Base-by-base conservation (phyloP, 805 yeast genomes). In the Torulaspora maleeae region DNA sequence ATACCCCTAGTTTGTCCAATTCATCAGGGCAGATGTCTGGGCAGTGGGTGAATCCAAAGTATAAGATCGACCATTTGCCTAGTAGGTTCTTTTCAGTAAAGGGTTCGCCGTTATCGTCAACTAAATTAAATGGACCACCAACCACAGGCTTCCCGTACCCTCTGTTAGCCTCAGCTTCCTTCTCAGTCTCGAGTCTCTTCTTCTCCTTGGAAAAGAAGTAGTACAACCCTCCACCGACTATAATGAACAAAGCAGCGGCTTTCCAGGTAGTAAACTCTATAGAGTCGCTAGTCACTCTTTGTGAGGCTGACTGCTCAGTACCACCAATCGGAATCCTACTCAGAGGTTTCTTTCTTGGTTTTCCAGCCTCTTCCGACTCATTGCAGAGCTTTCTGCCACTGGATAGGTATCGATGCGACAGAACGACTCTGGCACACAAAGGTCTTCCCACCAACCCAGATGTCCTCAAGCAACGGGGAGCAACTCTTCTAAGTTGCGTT, bases 11-110 rank as follows among this genome's bases (percentile, higher is more conserved):
- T 61, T 91, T 87, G 64, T 93, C 99, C 48, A 93, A 76, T 65
- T 93, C 99, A 66, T 93, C 99, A 9, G 99, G 99, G 67, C 99
- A 93, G 43, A 93, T 90, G 68, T 93, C 99, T 5, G 99, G 99
- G 69, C 99, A 93, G 68, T 90, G 90, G 3, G 96, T 86, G 71
- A 93, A 93, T 0, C 99, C 99, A 68, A 93, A 93, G 65, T 93
- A 93, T n/a, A 91, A 66, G 37, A 93, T 71, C 9, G 91, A 79
- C 67, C 89, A 93, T 63, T 79, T 83, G 27, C 90, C 93, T 50
- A 77, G 67, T 59, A 93, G 70, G 55, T 91, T 75, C 50, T 86
- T 73, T 22, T 88, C 80, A 1, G 96, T 88, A 66, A 93, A 93
- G 15, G 63, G 66, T 22, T 83, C 67, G 30, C 90, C 89, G 42